A percentile compares a stretch with the other conserved stretches of the same genome.
phyloP scores from a whole-genome alignment of 306 rosid genomes.

The Benincasa hispida region DNA sequence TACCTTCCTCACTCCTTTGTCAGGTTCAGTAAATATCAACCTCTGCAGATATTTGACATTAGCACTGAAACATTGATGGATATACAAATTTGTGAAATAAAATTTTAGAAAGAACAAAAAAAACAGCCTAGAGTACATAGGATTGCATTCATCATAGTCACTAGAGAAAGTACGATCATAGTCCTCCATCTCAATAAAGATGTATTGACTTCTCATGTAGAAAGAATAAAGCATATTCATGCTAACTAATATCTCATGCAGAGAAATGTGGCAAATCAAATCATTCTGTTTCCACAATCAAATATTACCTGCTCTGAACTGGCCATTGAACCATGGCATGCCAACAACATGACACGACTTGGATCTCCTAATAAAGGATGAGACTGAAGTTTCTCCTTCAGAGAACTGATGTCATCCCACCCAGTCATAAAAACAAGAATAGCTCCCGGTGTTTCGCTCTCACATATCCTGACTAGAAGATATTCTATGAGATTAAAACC shows the following conservation, averaged over 20 bases:
- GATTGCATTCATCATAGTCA: background rate
- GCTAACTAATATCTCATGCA: background rate
- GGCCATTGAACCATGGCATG: constrained; percentile 94
- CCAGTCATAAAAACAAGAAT: constrained; percentile 97
- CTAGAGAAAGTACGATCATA: background rate
- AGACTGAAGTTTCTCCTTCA: constrained; percentile 68
- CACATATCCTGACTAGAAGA: constrained; percentile 67
- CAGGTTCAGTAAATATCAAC: constrained; percentile 73
- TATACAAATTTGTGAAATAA: constrained; percentile 6
- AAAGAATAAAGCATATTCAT: background rate
- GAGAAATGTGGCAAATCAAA: background rate
- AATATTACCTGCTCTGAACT: constrained; percentile 78
- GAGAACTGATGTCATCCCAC: constrained; percentile 88
- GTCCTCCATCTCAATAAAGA: background rate
- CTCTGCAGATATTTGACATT: constrained; percentile 48
- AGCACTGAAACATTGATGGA: constrained; percentile 9
- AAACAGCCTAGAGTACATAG: background rate
- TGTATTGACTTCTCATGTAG: background rate
- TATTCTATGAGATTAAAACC: constrained; percentile 80
- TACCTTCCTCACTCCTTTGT: constrained; percentile 74
- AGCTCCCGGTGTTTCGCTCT: constrained; percentile 73
- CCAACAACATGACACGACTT: constrained; percentile 54
- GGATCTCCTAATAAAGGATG: constrained; percentile 71
- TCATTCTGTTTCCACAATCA: background rate
- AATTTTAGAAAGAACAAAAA: background rate